These are phyloP conservation scores for Leccinellum luteum DNA, from an alignment of 768 basidiomycete genomes.

Conservation along the genomic window DNA sequence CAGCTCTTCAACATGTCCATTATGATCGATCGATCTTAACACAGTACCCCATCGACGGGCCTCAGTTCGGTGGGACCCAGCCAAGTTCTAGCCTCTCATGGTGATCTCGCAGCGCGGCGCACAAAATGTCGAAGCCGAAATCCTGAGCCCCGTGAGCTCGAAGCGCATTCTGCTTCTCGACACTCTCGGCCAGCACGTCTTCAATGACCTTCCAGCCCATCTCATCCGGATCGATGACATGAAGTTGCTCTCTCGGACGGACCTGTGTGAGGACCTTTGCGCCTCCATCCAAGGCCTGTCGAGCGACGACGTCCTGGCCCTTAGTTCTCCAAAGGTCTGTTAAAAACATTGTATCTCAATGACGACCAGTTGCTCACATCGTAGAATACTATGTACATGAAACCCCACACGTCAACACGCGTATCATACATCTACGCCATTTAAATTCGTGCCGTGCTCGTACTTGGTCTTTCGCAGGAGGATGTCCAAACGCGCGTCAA, in stretches of 20 bases:
- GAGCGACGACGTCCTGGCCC: slow-evolving; percentile 4
- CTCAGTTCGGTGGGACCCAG: neutral
- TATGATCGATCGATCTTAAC: neutral
- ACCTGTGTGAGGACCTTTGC: slow-evolving; percentile 12
- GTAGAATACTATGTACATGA: neutral
- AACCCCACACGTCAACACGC: neutral
- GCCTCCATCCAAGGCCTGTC: neutral
- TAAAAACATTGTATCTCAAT: neutral
- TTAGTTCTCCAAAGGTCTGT: slow-evolving; percentile 8
- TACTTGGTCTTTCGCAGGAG: neutral
- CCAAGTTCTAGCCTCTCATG: neutral
- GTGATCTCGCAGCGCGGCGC: neutral
- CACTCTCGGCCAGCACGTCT: slow-evolving; percentile 8
- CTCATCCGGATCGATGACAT: slow-evolving; percentile 11
- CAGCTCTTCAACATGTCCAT: no score
- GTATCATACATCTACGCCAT: neutral
- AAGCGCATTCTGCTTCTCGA: slow-evolving; percentile 10
- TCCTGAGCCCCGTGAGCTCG: neutral
- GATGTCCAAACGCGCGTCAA: slow-evolving; percentile 1
- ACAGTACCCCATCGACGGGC: neutral
- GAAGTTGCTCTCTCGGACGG: slow-evolving; percentile 8
- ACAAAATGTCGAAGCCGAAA: neutral
- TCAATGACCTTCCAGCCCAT: slow-evolving; percentile 15
- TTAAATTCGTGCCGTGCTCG: neutral
- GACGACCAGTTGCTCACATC: no score